Conservation (phyloP, 345 rosid genomes). For the Noccaea bulbosa region DNA sequence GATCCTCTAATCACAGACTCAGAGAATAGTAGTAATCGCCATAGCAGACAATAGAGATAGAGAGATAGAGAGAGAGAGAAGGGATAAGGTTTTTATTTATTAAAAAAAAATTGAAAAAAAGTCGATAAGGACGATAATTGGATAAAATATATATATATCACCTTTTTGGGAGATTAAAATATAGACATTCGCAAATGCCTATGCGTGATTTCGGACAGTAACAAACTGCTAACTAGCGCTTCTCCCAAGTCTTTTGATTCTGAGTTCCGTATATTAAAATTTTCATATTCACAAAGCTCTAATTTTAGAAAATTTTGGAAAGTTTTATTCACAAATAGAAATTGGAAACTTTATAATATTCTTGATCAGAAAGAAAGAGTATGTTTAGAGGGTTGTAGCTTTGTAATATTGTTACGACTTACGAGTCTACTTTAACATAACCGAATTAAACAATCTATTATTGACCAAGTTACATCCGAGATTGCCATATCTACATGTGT, state of each 20-base stretch:
- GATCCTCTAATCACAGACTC: conserved; percentile 28
- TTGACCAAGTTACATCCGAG: background rate
- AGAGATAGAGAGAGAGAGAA: conserved; percentile 34
- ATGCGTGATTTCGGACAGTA: conserved; percentile 36
- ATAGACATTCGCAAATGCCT: background rate
- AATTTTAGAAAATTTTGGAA: background rate
- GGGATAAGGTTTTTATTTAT: conserved; percentile 36
- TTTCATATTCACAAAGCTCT: too few relatives aligned
- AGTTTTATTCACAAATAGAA: background rate
- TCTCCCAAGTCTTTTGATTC: conserved; percentile 22
- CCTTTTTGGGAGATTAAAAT: conserved; percentile 8
- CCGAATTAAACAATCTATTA: background rate
- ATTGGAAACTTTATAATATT: background rate
- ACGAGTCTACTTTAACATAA: background rate
- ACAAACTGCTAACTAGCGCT: background rate
- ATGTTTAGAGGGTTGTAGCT: background rate
- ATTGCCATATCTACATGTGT: conserved; percentile 2
- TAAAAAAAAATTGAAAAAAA: conserved; percentile 19
- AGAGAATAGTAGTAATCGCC: conserved; percentile 40
- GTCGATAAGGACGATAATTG: conserved; percentile 37
- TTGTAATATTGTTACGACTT: background rate
- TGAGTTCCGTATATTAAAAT: background rate
- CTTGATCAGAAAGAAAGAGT: background rate
- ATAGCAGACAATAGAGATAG: conserved; percentile 17
- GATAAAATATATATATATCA: conserved; percentile 23